A percentile compares a stretch with the other conserved stretches of the same genome.
Evolutionary conservation across 805 yeast species (phyloP).

Genomic region (Myxozyma geophila): DNA sequence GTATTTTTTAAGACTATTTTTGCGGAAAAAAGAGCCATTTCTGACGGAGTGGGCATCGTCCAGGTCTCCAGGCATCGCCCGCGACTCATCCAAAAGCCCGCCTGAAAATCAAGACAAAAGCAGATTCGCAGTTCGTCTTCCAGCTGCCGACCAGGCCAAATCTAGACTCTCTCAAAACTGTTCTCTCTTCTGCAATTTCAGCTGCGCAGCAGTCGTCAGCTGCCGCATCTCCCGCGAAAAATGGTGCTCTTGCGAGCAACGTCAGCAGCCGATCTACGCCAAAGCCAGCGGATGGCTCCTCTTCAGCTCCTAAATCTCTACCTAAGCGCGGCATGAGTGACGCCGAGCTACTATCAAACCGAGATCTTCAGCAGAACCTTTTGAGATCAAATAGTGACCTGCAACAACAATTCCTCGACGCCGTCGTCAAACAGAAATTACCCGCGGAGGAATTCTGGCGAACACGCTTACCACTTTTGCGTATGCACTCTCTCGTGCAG

Average conservation of each 20-base stretch:
- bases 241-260: background rate
- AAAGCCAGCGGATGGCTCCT: background rate
- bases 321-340: conserved; percentile 53
- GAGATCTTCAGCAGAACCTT: conserved; percentile 76
- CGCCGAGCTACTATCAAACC: conserved; percentile 65
- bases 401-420: conserved; percentile 79
- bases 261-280: background rate
- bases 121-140: conserved; percentile 50
- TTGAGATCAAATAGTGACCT: conserved; percentile 69
- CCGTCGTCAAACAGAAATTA: conserved; percentile 70
- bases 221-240: conserved; percentile 39
- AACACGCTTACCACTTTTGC: conserved; percentile 56
- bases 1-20: background rate
- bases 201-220: conserved; percentile 35
- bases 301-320: conserved; percentile 16
- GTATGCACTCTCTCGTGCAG: conserved; percentile 83
- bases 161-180: conserved; percentile 73
- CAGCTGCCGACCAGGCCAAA: conserved; percentile 72
- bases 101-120: conserved; percentile 36
- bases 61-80: conserved; percentile 44
- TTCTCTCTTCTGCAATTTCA: conserved; percentile 53
- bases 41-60: background rate
- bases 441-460: conserved; percentile 63
- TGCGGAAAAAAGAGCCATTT: background rate
- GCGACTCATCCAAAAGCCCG: conserved; percentile 43